Conservation (phyloP, 345 rosid genomes). For the Populus alba region DNA sequence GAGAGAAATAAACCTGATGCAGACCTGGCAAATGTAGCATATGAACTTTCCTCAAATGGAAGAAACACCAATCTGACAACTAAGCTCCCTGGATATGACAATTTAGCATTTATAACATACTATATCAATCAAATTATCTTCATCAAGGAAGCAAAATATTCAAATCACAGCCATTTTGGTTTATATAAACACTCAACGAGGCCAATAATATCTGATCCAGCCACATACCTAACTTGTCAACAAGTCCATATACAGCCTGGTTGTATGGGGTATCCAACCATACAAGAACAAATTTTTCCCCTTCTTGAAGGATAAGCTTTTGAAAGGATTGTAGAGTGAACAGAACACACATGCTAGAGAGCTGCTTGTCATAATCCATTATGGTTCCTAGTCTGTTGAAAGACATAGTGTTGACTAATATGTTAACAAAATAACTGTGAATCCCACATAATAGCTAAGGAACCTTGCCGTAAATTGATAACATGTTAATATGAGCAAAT, state of each 20-base stretch:
- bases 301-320: constrained; percentile 92
- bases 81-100: constrained; percentile 64
- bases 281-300: constrained; percentile 91
- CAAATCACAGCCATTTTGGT: constrained; percentile 5
- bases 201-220: constrained; percentile 4
- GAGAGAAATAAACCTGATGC: constrained; percentile 86
- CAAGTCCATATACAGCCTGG: constrained; percentile 93
- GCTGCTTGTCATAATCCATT: constrained; percentile 64
- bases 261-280: constrained; percentile 96
- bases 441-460: constrained; percentile 1
- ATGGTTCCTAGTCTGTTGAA: constrained; percentile 53
- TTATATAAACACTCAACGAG: constrained; percentile 11
- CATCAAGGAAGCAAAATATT: constrained; percentile 8
- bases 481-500: not conserved
- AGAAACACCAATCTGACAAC: constrained; percentile 93
- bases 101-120: constrained; percentile 10
- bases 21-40: constrained; percentile 92
- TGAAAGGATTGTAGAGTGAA: constrained; percentile 83
- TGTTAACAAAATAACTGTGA: constrained; percentile 9
- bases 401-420: constrained; percentile 12
- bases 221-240: constrained; percentile 78
- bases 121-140: constrained; percentile 2
- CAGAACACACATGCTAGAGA: constrained; percentile 72
- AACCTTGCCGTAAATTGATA: not conserved
- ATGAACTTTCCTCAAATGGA: constrained; percentile 96